A percentile compares a stretch with the other conserved stretches of the same genome.
Evolutionary conservation across 192 early-diverging fungal species (phyloP).

Genomic region (Pilobolus umbonatus): DNA sequence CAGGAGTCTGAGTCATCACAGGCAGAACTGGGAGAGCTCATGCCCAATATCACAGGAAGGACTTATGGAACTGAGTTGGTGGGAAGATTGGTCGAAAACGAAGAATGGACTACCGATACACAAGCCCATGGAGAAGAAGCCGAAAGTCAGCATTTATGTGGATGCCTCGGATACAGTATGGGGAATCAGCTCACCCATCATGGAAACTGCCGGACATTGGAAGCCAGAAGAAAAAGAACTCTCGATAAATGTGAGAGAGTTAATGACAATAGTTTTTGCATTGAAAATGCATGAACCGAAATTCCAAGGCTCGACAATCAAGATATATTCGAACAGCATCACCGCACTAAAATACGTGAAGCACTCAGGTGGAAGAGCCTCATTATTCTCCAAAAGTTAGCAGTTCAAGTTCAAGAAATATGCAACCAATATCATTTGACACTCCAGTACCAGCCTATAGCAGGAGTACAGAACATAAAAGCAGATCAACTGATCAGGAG

Average conservation of each 20-base stretch:
- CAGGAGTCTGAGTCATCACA: not conserved
- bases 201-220: not conserved
- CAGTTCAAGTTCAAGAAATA: conserved; percentile 5
- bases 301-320: too few relatives aligned
- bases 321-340: conserved; percentile 7
- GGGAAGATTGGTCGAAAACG: not conserved
- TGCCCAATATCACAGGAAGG: not conserved
- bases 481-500: conserved; percentile 3
- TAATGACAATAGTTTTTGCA: not conserved
- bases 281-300: too few relatives aligned
- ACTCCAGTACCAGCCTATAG: conserved; percentile 2
- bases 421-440: not conserved
- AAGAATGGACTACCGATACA: conserved; percentile 14
- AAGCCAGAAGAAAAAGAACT: not conserved
- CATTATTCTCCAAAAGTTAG: conserved; percentile 7
- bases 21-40: conserved; percentile 1
- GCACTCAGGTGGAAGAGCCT: conserved; percentile 7
- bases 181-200: not conserved
- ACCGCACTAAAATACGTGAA: conserved; percentile 16
- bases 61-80: conserved; percentile 8
- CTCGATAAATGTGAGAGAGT: conserved; percentile 4
- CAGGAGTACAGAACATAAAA: conserved; percentile 4
- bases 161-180: conserved; percentile 8
- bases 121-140: not conserved
- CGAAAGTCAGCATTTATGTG: not conserved